Base-by-base conservation (phyloP, 2,329 filamentous ascomycete genomes). In the Rutstroemia sp. region DNA sequence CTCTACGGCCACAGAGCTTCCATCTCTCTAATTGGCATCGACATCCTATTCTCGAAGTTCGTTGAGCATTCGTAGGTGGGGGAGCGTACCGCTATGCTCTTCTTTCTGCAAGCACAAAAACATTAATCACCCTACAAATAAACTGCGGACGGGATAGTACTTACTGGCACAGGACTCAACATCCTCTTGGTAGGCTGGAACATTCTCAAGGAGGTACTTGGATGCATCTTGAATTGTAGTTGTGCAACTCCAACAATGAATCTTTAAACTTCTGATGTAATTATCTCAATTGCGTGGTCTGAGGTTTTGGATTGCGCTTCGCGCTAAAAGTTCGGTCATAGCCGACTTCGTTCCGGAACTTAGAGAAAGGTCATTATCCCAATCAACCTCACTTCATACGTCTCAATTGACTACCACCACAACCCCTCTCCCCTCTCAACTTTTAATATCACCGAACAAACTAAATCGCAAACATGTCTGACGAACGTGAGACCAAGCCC, bases 401-500 rank as follows among this genome's bases (percentile, higher is more conserved):
- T 62, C 63, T 63, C 69, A 69, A 66, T 71, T 70, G 69, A 58
- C 5, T 27, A 12, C 16, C 66, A 71, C 65, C 67, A 61, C 52
- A 57, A 59, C 61, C 49, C 39, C 54, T 65, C 66, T 65, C 65
- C 66, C 60, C 69, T 59, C 69, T 38, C 66, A 64, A 65, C 34
- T 25, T 23, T 55, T 25, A 64, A 67, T 65, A 65, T 63, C 65
- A 70, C 54, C 56, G 45, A 58, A 61, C 39, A 49, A 34, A 34
- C 3, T 6, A 58, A 52, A 72, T 73, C 71, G 76, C 76, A 82
- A 92, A 78, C 69, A 99, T 99, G 92, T 87, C 91, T 74, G 90
- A 95, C 78, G 90, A 94, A 78, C 80, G 84, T 72, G 88, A 95
- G 75, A 96, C 92, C 79, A 99, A 96, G 86, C 95, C 95, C 77